These are phyloP conservation scores for Trichoderma lentiforme DNA, from an alignment of 2,329 filamentous ascomycete genomes.

Conservation along the genomic window DNA sequence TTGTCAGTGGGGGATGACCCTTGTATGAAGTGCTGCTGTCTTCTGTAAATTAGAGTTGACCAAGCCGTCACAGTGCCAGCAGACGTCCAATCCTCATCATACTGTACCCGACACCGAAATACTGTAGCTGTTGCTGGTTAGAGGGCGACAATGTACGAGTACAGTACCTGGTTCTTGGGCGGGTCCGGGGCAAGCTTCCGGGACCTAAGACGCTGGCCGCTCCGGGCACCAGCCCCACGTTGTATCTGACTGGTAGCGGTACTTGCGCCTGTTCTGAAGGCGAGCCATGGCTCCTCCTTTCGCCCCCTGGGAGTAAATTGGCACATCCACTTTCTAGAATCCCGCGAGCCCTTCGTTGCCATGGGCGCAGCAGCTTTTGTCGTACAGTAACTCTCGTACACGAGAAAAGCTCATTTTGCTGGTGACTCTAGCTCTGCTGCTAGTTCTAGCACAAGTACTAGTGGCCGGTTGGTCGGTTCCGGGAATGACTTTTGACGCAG, in stretches of 20 bases:
- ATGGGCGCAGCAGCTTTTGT: background rate
- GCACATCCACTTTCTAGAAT: conserved; percentile 15
- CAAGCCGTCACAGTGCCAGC: background rate
- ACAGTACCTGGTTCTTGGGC: background rate
- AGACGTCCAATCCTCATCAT: background rate
- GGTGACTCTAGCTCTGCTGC: background rate
- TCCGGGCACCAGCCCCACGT: conserved; percentile 17
- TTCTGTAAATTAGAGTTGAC: background rate
- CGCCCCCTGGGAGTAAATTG: conserved; percentile 6
- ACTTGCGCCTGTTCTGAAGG: background rate
- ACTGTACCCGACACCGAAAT: background rate
- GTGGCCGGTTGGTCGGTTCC: background rate
- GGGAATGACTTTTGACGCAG: background rate
- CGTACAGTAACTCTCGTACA: background rate
- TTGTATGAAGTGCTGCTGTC: background rate
- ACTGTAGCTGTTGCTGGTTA: background rate
- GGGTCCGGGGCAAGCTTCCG: conserved; percentile 22
- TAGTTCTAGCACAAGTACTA: background rate
- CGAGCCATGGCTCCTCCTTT: background rate
- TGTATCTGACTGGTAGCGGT: background rate
- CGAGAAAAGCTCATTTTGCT: background rate
- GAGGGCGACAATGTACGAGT: background rate
- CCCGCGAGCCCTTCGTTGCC: background rate
- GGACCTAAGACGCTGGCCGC: background rate
- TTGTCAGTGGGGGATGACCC: background rate